These are phyloP conservation scores for Silene conica DNA, from an alignment of 148 eudicot species.

Conservation along the genomic window DNA sequence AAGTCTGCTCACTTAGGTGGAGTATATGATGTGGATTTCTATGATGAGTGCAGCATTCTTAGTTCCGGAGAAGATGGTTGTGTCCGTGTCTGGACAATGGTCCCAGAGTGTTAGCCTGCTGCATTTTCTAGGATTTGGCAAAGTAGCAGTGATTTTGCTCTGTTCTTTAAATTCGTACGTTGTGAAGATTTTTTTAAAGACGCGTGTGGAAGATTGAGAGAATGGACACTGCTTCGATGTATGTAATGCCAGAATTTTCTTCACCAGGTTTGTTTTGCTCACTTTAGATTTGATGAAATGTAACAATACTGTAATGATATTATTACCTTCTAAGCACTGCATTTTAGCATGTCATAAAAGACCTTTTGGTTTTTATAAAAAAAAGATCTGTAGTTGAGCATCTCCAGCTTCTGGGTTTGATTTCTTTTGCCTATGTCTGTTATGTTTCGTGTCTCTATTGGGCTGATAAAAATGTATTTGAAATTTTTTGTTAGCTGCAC, in stretches of 20 bases:
- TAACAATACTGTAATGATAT: neutral
- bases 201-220: neutral
- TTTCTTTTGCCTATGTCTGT: neutral
- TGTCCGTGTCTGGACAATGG: constrained; percentile 68
- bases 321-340: neutral
- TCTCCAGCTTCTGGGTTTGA: neutral
- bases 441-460: neutral
- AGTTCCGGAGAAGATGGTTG: constrained; percentile 97
- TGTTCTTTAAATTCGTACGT: constrained; percentile 11
- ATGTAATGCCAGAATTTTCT: neutral
- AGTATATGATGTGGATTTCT: constrained; percentile 74
- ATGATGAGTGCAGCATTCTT: constrained; percentile 55
- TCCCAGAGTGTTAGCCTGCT: constrained; percentile 37
- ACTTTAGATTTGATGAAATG: neutral
- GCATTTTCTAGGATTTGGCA: constrained; percentile 12
- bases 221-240: constrained; percentile 7
- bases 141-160: constrained; percentile 1
- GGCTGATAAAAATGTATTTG: neutral
- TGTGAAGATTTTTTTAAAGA: constrained; percentile 10
- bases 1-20: constrained; percentile 92
- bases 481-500: neutral
- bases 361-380: neutral
- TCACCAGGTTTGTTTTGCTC: constrained; percentile 26
- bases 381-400: neutral
- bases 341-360: neutral